Evolutionary conservation across 2,329 filamentous ascomycete species (phyloP).

Genomic region (Paraconiothyrium sp.): DNA sequence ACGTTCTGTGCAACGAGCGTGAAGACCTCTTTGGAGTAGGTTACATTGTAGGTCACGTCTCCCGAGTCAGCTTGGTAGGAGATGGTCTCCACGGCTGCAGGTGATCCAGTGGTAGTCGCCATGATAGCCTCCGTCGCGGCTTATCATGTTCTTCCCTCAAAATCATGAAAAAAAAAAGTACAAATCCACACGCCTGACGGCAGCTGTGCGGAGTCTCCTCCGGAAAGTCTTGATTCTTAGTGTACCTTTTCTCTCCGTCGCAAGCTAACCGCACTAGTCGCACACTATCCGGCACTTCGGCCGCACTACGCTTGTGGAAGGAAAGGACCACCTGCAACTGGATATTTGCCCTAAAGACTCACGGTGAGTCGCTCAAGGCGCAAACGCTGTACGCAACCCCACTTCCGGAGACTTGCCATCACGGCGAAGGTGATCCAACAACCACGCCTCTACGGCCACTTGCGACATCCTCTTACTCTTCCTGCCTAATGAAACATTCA

Average conservation of each 20-base stretch:
- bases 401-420: not conserved
- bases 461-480: constrained; percentile 37
- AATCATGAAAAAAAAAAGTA: no score
- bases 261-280: not conserved
- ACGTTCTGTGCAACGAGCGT: constrained; percentile 15
- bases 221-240: not conserved
- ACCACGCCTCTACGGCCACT: constrained; percentile 40
- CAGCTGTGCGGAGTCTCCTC: not conserved
- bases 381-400: not conserved
- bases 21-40: constrained; percentile 1
- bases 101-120: not conserved
- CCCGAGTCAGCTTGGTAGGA: not conserved
- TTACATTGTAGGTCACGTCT: not conserved
- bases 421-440: constrained; percentile 17
- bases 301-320: not conserved
- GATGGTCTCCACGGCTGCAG: not conserved
- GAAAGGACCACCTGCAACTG: not conserved
- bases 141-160: not conserved
- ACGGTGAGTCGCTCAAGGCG: not conserved
- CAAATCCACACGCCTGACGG: not conserved
- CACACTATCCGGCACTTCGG: not conserved
- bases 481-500: constrained; percentile 37
- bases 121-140: not conserved
- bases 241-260: not conserved
- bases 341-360: not conserved